Evolutionary conservation across 768 basidiomycete species (phyloP).

Genomic region (Cyclocybe cylindracea): DNA sequence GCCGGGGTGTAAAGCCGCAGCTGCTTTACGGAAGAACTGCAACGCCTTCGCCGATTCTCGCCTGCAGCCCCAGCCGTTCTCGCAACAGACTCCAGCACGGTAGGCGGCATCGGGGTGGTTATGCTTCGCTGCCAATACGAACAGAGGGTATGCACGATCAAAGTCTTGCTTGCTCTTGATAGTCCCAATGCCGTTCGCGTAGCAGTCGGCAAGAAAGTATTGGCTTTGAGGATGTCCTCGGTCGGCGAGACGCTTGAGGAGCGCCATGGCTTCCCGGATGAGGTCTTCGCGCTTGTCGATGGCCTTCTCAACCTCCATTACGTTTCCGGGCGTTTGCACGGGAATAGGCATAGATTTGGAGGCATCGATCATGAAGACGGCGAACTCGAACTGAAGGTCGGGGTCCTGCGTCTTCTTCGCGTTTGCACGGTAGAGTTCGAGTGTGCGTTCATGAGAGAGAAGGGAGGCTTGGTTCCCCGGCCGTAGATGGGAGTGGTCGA

Average conservation of each 20-base stretch:
- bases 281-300: constrained; percentile 85
- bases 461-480: constrained; percentile 93
- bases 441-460: constrained; percentile 92
- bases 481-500: constrained; percentile 90
- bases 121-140: constrained; percentile 95
- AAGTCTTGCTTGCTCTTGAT: constrained; percentile 91
- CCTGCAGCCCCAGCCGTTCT: constrained; percentile 98
- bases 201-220: constrained; percentile 98
- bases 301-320: constrained; percentile 80
- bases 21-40: constrained; percentile 92
- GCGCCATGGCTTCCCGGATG: constrained; percentile 80
- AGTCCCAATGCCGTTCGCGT: constrained; percentile 97
- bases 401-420: constrained; percentile 99
- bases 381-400: constrained; percentile 96
- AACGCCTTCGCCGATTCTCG: constrained; percentile 90
- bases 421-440: constrained; percentile 96
- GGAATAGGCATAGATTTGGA: constrained; percentile 88
- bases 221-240: constrained; percentile 93
- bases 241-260: constrained; percentile 91
- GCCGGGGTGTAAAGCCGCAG: constrained; percentile 87
- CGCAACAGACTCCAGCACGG: constrained; percentile 95
- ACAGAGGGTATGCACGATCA: constrained; percentile 94
- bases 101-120: constrained; percentile 95
- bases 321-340: constrained; percentile 64
- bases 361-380: constrained; percentile 98